phyloP scores from a whole-genome alignment of 805 yeast species.

The Lipomyces mesembrius region DNA sequence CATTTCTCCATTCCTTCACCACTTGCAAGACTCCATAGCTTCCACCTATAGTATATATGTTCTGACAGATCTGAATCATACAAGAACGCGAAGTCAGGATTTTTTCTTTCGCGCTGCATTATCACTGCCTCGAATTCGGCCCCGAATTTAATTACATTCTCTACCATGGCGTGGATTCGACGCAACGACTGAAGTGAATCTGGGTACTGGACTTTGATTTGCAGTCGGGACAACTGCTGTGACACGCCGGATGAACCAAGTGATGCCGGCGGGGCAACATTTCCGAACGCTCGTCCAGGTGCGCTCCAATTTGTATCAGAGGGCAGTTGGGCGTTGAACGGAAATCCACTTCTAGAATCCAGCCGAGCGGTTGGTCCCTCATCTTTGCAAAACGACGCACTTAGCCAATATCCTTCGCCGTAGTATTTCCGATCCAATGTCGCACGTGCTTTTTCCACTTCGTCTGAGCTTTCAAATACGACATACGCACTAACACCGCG shows the following conservation, averaged over 20 bases:
- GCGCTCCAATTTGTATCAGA: slow-evolving; percentile 1
- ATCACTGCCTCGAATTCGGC: slow-evolving; percentile 41
- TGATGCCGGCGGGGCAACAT: slow-evolving; percentile 21
- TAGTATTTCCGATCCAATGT: slow-evolving; percentile 28
- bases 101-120: slow-evolving; percentile 39
- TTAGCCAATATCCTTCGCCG: slow-evolving; percentile 32
- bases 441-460: slow-evolving; percentile 19
- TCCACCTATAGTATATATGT: slow-evolving; percentile 42
- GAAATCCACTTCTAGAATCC: slow-evolving; percentile 20
- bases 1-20: slow-evolving; percentile 28
- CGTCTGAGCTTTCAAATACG: slow-evolving; percentile 14
- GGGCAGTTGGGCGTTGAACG: slow-evolving; percentile 22
- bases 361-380: slow-evolving; percentile 15
- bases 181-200: slow-evolving; percentile 26
- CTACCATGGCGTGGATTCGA: slow-evolving; percentile 38
- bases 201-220: slow-evolving; percentile 32
- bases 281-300: neutral
- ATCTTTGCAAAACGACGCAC: slow-evolving; percentile 26
- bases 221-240: neutral
- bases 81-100: slow-evolving; percentile 41
- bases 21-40: slow-evolving; percentile 32
- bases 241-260: slow-evolving; percentile 12
- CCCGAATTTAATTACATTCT: slow-evolving; percentile 39
- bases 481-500: slow-evolving; percentile 28
- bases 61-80: slow-evolving; percentile 33